These are phyloP conservation scores for Heterococcus sp. DNA, from an alignment of 108 stramenopile species.

Conservation along the genomic window DNA sequence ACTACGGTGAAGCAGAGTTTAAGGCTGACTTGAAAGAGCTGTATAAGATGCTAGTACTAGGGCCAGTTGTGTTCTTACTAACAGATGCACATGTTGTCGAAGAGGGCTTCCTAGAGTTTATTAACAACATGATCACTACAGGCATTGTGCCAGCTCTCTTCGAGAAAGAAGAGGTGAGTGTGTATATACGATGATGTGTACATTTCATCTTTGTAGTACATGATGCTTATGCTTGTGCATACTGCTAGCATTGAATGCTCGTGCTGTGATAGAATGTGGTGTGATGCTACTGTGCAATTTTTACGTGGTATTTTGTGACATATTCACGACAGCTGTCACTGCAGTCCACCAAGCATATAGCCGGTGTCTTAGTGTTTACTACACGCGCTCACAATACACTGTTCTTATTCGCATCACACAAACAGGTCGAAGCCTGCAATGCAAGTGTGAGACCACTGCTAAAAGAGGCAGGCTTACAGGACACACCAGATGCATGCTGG, in stretches of 20 bases:
- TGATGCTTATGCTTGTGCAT: no score
- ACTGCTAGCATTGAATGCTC: no score
- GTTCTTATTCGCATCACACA: no score
- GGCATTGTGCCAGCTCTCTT: constrained; percentile 70
- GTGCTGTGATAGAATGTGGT: no score
- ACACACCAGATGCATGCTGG: constrained; percentile 65
- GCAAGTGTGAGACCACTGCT: constrained; percentile 57
- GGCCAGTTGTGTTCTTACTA: constrained; percentile 67
- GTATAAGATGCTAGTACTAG: constrained; percentile 52
- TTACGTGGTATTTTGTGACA: no score
- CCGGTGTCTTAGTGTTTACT: no score
- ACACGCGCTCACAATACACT: no score
- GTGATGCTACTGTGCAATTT: no score
- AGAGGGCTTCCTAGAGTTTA: constrained; percentile 71
- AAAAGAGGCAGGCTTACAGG: constrained; percentile 53
- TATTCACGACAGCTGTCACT: no score
- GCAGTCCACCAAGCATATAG: no score
- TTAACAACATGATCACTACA: constrained; percentile 72
- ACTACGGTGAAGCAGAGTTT: constrained; percentile 66
- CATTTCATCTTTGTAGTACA: no score
- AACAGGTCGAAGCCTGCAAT: constrained; percentile 20
- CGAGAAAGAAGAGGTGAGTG: constrained; percentile 52
- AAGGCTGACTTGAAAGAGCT: constrained; percentile 65
- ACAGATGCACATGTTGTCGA: constrained; percentile 72
- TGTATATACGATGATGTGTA: no score